Base-by-base conservation (phyloP, 2,329 filamentous ascomycete genomes). In the Xenoacremonium recifei region DNA sequence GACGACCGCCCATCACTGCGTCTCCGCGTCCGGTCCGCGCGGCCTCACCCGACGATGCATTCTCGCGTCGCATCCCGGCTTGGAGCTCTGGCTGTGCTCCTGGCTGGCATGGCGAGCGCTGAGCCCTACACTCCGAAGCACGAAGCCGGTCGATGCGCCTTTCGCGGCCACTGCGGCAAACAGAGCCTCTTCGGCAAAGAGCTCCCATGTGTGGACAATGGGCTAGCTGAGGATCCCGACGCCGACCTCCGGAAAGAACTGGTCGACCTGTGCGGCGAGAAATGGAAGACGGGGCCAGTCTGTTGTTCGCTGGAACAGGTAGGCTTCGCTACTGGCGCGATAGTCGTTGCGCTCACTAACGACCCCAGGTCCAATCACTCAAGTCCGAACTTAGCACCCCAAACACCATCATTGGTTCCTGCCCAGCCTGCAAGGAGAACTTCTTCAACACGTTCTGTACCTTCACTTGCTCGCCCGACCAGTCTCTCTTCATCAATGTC, bases 401-500 rank as follows among this genome's bases (percentile, higher is more conserved):
- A 2, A 89, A 91, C 55, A 83, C 85, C 45, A 86, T 99, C 60
- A 90, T 99, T 62, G 84, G 90, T 19, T 89, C 90, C 9, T 99
- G 93, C 64, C 93, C 93, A 2, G 93, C 95, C 21, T 99, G 93
- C 78, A 95, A 93, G 67, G 86, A 91, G 58, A 99, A 99, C 73
- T 99, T 99, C 73, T 97, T 89, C 75, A 95, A 99, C 70, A 76
- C 95, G 33, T 99, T 99, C 67, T 99, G 93, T 71, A 95, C 90
- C 4, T 97, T 99, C 61, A 97, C 91, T 3, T 99, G 95, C 71
- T 99, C 93, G 4, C 92, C 95, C 5, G 87, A 99, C 59, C 93
- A 99, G 64, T 96, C 90, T 0, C 73, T 95, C 0, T 99, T 99
- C 61, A 75, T 99, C 63, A 99, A 99, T 59, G 82, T 99, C 32